Percentiles rank a stretch among this genome's conserved stretches.
Conservation (phyloP, 2,329 filamentous ascomycete species). For the Colletotrichum cuscutae region DNA sequence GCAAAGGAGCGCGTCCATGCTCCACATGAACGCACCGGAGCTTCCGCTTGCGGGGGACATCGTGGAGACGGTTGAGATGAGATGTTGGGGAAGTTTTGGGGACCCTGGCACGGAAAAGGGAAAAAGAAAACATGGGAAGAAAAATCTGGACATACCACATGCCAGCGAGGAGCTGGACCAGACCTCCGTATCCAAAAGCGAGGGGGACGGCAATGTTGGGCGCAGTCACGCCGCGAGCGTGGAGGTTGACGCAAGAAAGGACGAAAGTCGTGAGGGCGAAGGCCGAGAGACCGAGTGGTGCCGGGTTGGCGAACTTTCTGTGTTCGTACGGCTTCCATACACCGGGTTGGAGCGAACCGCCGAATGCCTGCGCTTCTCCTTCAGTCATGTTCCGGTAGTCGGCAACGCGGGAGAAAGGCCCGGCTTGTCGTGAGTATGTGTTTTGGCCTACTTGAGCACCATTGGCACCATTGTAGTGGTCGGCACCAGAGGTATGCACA, state of each 20-base stretch:
- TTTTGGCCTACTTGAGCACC: constrained; percentile 21
- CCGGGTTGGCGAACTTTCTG: constrained; percentile 83
- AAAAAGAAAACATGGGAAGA: neutral
- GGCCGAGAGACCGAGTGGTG: constrained; percentile 79
- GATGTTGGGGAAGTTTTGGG: constrained; percentile 24
- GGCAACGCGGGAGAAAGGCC: constrained; percentile 30
- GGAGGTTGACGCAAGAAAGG: constrained; percentile 78
- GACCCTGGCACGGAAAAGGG: neutral
- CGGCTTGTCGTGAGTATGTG: constrained; percentile 22
- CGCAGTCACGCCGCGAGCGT: constrained; percentile 65
- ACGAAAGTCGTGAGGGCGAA: constrained; percentile 89
- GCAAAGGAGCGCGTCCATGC: constrained; percentile 19
- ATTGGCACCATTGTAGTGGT: constrained; percentile 26
- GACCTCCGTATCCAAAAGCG: constrained; percentile 80
- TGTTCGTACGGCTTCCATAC: constrained; percentile 70
- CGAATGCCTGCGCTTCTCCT: constrained; percentile 62
- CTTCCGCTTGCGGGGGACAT: constrained; percentile 30
- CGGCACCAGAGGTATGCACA: constrained; percentile 28
- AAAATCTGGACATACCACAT: constrained; percentile 77
- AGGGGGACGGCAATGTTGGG: constrained; percentile 76
- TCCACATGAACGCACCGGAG: constrained; percentile 8
- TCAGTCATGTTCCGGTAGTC: constrained; percentile 34
- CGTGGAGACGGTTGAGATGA: constrained; percentile 32
- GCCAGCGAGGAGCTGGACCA: constrained; percentile 82
- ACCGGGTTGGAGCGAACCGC: constrained; percentile 79